Conservation (phyloP, 2,329 filamentous ascomycete genomes). For the Gaeumannomyces tritici region DNA sequence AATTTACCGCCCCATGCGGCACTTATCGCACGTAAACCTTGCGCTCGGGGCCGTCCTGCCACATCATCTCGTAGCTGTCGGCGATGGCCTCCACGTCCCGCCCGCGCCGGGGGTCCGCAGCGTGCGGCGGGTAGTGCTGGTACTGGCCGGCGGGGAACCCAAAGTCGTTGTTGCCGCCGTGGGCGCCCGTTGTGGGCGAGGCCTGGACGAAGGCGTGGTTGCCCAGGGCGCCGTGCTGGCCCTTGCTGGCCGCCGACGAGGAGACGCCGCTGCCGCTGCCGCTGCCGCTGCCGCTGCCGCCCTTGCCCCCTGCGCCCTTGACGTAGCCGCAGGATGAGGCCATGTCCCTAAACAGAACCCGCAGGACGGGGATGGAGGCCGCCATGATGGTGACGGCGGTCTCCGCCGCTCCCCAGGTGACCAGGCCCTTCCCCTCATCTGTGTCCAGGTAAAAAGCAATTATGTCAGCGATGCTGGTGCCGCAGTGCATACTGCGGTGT, state of each 20-base stretch:
- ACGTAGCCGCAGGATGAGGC: background rate
- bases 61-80: background rate
- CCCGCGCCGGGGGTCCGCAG: too few relatives aligned
- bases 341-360: slow-evolving; percentile 12
- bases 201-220: background rate
- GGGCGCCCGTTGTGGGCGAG: background rate
- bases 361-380: slow-evolving; percentile 20
- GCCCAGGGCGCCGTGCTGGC: too few relatives aligned
- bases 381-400: slow-evolving; percentile 23
- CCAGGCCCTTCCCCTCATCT: slow-evolving; percentile 12
- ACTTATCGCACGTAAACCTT: background rate
- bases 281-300: background rate
- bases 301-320: background rate
- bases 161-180: background rate
- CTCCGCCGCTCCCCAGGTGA: slow-evolving; percentile 18
- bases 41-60: background rate
- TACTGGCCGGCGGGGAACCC: background rate
- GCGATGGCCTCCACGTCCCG: background rate
- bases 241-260: background rate
- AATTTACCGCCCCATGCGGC: background rate
- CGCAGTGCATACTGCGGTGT: too few relatives aligned
- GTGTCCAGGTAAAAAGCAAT: background rate
- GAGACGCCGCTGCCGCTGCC: too few relatives aligned
- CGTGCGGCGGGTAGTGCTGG: too few relatives aligned
- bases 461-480: background rate